Percentiles rank a stretch among this genome's conserved stretches.
Conservation (phyloP, 139 green algal genomes). For the Deuterostichococcus epilithicus region DNA sequence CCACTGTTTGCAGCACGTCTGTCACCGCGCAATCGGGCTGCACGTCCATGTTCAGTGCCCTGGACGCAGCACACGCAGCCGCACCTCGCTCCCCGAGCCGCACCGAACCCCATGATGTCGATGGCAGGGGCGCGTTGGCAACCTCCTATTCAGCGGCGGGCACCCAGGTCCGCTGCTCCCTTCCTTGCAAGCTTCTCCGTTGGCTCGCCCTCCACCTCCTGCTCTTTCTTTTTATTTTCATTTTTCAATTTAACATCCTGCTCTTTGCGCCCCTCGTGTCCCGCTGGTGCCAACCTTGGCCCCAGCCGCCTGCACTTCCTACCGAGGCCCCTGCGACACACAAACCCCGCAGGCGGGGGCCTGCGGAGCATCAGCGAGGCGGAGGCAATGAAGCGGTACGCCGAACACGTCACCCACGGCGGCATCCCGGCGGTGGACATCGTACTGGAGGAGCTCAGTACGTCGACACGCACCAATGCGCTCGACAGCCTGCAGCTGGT, state of each 20-base stretch:
- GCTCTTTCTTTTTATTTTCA: no score
- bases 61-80: no score
- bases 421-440: neutral
- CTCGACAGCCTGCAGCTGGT: slow-evolving; percentile 1
- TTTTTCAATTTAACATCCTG: no score
- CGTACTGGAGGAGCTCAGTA: slow-evolving; percentile 1
- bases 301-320: no score
- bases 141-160: slow-evolving; percentile 5
- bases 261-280: no score
- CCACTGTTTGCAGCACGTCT: neutral
- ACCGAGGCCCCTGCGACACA: no score
- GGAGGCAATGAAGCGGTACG: slow-evolving; percentile 1
- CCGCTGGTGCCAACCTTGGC: no score
- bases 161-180: neutral
- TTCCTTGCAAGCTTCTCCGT: neutral
- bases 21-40: no score
- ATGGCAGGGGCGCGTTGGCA: neutral
- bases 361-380: slow-evolving; percentile 1
- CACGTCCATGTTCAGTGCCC: no score
- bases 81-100: no score
- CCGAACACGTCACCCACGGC: neutral
- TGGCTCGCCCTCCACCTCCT: no score
- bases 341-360: neutral
- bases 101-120: no score
- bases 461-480: slow-evolving; percentile 2